Percentiles rank a stretch among this genome's conserved stretches.
These are phyloP conservation scores for Infundibulicybe gibba DNA, from an alignment of 768 basidiomycete genomes.

Conservation along the genomic window DNA sequence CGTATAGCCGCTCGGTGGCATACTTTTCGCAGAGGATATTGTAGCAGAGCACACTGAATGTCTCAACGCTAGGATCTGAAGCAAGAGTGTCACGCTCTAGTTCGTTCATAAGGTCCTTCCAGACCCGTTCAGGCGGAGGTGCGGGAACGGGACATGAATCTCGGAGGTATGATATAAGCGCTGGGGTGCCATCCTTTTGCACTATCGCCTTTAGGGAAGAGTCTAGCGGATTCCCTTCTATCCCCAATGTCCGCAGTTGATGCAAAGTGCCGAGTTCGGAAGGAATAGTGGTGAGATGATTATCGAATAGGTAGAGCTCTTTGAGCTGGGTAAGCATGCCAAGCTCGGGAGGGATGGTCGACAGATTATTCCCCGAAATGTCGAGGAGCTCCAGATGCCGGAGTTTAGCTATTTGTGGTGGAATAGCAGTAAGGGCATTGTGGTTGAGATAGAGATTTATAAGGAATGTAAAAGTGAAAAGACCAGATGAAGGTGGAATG, in stretches of 20 bases:
- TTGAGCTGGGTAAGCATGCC: constrained; percentile 88
- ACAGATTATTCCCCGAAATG: constrained; percentile 83
- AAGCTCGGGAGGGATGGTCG: constrained; percentile 76
- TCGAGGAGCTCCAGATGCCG: constrained; percentile 88
- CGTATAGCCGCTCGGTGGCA: constrained; percentile 87
- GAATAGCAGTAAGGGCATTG: constrained; percentile 76
- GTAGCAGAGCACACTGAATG: constrained; percentile 80
- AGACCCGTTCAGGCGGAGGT: constrained; percentile 76
- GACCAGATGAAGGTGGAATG: constrained; percentile 69
- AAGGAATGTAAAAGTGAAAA: constrained; percentile 89
- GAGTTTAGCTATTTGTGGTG: constrained; percentile 79
- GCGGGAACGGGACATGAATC: constrained; percentile 85
- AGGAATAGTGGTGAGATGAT: constrained; percentile 83
- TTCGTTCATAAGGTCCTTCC: constrained; percentile 61
- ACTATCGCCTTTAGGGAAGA: constrained; percentile 70
- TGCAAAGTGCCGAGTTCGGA: constrained; percentile 86
- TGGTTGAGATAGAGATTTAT: constrained; percentile 96
- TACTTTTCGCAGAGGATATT: constrained; percentile 93
- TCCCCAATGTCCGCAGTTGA: constrained; percentile 87
- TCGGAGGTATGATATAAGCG: constrained; percentile 86
- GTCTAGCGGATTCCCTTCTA: constrained; percentile 97
- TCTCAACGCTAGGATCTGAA: constrained; percentile 68
- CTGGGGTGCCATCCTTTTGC: constrained; percentile 93
- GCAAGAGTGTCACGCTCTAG: constrained; percentile 56
- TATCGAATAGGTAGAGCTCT: constrained; percentile 95